phyloP scores from a whole-genome alignment of 208 protist species.

The Trypanosoma caninum region DNA sequence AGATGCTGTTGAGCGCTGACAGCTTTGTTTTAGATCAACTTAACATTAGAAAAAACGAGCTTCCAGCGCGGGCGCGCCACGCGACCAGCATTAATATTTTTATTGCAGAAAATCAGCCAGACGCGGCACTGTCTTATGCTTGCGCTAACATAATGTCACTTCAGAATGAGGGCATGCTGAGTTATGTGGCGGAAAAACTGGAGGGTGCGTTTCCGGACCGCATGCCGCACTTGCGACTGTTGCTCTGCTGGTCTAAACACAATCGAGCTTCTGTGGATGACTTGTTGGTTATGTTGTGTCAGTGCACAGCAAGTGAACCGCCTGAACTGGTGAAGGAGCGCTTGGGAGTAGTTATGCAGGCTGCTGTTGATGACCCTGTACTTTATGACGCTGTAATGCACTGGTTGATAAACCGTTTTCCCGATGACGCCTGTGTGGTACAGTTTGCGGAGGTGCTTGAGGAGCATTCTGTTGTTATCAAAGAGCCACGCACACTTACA shows the following conservation, averaged over 20 bases:
- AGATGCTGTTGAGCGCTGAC: slow-evolving; percentile 28
- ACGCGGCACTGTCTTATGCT: slow-evolving; percentile 34
- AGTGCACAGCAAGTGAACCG: slow-evolving; percentile 5
- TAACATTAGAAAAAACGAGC: slow-evolving; percentile 19
- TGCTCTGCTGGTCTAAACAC: slow-evolving; percentile 46
- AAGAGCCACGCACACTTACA: slow-evolving; percentile 45
- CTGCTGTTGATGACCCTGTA: slow-evolving; percentile 20
- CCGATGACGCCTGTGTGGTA: slow-evolving; percentile 56
- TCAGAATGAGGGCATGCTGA: slow-evolving; percentile 29
- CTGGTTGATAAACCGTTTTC: slow-evolving; percentile 65
- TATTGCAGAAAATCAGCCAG: slow-evolving; percentile 30
- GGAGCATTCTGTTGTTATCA: slow-evolving; percentile 34
- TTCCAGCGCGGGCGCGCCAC: slow-evolving; percentile 43
- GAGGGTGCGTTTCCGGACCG: slow-evolving; percentile 32
- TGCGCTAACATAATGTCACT: slow-evolving; percentile 46
- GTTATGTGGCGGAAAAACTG: slow-evolving; percentile 33
- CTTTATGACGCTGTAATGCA: slow-evolving; percentile 42
- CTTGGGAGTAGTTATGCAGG: slow-evolving; percentile 11
- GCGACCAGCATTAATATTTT: slow-evolving; percentile 32
- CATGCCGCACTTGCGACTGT: slow-evolving; percentile 36
- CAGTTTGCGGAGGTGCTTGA: slow-evolving; percentile 56
- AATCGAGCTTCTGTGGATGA: slow-evolving; percentile 23
- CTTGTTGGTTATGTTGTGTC: slow-evolving; percentile 30
- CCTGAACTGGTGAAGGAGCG: slow-evolving; percentile 6
- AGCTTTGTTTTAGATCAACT: slow-evolving; percentile 27